These are phyloP conservation scores for Rubus idaeus DNA, from an alignment of 306 rosid species.

Conservation along the genomic window DNA sequence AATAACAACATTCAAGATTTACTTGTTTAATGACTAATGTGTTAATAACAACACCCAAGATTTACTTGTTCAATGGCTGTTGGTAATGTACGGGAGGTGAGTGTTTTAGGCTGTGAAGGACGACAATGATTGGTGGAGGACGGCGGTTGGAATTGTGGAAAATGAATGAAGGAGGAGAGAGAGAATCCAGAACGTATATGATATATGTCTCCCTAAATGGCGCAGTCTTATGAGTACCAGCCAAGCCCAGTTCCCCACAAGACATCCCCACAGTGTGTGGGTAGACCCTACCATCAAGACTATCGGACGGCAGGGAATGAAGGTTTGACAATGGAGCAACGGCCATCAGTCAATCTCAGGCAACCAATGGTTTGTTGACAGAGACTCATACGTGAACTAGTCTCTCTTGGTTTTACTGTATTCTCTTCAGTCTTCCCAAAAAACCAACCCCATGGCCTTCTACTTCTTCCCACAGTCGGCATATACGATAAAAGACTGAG, in stretches of 20 bases:
- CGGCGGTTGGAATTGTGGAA: not conserved
- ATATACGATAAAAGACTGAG: too few species aligned
- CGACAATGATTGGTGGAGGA: not conserved
- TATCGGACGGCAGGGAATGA: slow-evolving; percentile 39
- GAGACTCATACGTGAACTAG: not conserved
- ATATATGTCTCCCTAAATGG: slow-evolving; percentile 44
- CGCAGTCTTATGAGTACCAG: slow-evolving; percentile 30
- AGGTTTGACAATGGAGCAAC: slow-evolving; percentile 13
- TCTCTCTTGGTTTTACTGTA: too few species aligned
- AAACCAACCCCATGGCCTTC: too few species aligned
- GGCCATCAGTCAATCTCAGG: slow-evolving; percentile 17
- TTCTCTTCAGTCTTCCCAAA: too few species aligned
- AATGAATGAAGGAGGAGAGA: not conserved
- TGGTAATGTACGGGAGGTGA: too few species aligned
- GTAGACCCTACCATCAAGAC: slow-evolving; percentile 3
- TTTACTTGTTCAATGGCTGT: too few species aligned
- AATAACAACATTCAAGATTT: too few species aligned
- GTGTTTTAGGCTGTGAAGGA: not conserved
- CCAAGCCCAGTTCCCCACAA: slow-evolving; percentile 44
- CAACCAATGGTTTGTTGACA: not conserved
- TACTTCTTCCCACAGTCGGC: too few species aligned
- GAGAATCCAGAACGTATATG: too few species aligned
- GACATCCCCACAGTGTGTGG: not conserved
- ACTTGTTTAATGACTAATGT: too few species aligned
- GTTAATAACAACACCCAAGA: too few species aligned